Evolutionary conservation across 148 eudicot genomes (phyloP).

Genomic region (Amaranthus cruentus): DNA sequence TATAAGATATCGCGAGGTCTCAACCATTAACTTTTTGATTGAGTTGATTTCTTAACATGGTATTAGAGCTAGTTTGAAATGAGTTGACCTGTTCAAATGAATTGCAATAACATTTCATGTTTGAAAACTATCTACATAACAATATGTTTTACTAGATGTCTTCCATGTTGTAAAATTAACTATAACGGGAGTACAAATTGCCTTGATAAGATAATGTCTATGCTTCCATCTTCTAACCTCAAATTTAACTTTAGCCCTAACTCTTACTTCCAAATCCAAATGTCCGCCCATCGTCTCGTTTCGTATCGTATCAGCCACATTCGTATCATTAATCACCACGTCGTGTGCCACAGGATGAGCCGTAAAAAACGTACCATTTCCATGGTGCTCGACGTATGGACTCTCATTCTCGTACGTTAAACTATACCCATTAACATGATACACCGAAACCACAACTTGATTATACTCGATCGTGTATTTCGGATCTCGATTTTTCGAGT

Average conservation of each 20-base stretch:
- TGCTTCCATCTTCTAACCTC: conserved; percentile 18
- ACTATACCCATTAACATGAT: conserved; percentile 3
- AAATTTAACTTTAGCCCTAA: conserved; percentile 14
- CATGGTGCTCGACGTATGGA: conserved; percentile 9
- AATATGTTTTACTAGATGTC: conserved; percentile 6
- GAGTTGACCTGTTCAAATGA: no score
- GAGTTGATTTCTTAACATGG: no score
- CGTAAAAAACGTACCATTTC: conserved; percentile 6
- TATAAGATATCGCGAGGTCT: no score
- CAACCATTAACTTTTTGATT: no score
- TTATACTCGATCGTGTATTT: conserved; percentile 16
- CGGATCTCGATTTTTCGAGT: conserved; percentile 12
- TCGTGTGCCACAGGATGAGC: conserved; percentile 11
- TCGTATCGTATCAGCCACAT: not conserved
- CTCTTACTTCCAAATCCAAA: conserved; percentile 18
- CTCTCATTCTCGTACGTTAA: conserved; percentile 9
- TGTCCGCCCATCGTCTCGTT: conserved; percentile 6
- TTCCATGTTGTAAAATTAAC: conserved; percentile 19
- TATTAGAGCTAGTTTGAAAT: no score
- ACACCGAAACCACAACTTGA: conserved; percentile 15
- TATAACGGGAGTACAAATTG: conserved; percentile 19
- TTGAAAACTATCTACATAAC: conserved; percentile 22
- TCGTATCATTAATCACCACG: not conserved
- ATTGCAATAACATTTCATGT: not conserved
- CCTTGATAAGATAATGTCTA: conserved; percentile 12